phyloP scores from a whole-genome alignment of 805 yeast genomes.

The Kuraishia molischiana region DNA sequence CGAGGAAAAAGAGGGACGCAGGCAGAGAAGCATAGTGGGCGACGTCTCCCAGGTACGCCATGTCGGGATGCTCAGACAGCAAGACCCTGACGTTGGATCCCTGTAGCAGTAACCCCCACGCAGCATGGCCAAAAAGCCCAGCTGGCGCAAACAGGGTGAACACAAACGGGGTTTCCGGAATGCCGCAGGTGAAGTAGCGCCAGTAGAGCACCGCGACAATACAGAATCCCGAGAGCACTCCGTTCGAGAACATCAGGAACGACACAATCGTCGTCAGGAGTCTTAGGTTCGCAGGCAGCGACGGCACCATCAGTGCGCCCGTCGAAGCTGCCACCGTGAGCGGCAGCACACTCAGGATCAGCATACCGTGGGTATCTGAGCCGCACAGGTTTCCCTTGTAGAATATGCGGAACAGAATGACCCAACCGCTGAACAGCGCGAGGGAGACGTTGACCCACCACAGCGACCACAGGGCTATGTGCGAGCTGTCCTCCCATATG shows the following conservation, averaged over 20 bases:
- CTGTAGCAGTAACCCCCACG: conserved; percentile 47
- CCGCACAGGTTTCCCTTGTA: conserved; percentile 22
- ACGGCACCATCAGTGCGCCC: conserved; percentile 45
- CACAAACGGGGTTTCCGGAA: conserved; percentile 43
- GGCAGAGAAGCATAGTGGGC: conserved; percentile 1
- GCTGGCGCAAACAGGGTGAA: conserved; percentile 70
- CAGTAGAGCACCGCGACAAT: conserved; percentile 49
- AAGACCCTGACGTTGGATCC: conserved; percentile 10
- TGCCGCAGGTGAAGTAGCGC: conserved; percentile 45
- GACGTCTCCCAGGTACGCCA: neutral
- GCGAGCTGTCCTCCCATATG: conserved; percentile 25
- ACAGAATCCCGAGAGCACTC: conserved; percentile 49
- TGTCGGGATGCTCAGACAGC: neutral
- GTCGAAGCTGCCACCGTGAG: conserved; percentile 65
- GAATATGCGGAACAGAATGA: conserved; percentile 40
- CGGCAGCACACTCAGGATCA: conserved; percentile 71
- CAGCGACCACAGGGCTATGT: conserved; percentile 34
- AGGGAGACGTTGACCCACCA: conserved; percentile 65
- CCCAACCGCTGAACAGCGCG: conserved; percentile 52
- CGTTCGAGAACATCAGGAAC: conserved; percentile 59
- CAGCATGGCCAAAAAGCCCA: conserved; percentile 84
- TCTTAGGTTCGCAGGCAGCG: conserved; percentile 33
- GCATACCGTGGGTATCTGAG: conserved; percentile 39
- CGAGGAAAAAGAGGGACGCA: neutral
- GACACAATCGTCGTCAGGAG: conserved; percentile 43